These are phyloP conservation scores for Anacardium occidentale DNA, from an alignment of 345 rosid species.

Conservation along the genomic window DNA sequence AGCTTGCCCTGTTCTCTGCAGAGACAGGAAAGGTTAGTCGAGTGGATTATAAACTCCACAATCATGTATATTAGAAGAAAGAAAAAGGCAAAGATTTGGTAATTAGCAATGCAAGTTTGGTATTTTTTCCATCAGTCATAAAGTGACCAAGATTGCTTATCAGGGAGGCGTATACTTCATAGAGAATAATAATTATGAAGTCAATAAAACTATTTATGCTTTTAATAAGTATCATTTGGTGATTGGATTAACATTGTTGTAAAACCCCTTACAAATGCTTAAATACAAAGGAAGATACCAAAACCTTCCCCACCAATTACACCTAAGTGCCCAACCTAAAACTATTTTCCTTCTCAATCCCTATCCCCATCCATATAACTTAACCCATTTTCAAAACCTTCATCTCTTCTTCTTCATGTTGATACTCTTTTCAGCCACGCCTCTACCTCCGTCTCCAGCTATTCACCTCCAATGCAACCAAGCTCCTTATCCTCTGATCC, in stretches of 20 bases:
- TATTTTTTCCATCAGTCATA: conserved; percentile 10
- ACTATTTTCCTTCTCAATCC: conserved; percentile 19
- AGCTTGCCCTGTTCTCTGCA: too few relatives aligned
- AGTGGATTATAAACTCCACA: too few relatives aligned
- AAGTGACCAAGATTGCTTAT: conserved; percentile 26
- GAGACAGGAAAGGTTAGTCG: too few relatives aligned
- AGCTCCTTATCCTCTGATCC: not conserved
- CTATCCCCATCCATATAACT: not conserved
- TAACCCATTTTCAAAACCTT: conserved; percentile 11
- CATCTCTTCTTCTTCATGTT: conserved; percentile 34
- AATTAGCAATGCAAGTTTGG: conserved; percentile 39
- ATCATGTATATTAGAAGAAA: not conserved
- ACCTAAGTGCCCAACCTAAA: conserved; percentile 33
- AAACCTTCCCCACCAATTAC: conserved; percentile 51
- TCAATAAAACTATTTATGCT: too few relatives aligned
- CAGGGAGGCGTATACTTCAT: not conserved
- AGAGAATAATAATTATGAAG: too few relatives aligned
- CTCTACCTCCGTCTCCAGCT: not conserved
- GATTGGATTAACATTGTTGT: too few relatives aligned
- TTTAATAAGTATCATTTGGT: too few relatives aligned
- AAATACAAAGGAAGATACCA: conserved; percentile 69
- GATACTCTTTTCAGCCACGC: conserved; percentile 3
- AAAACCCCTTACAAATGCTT: conserved; percentile 28
- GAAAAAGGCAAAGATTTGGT: not conserved
- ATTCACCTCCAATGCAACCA: conserved; percentile 4